A percentile compares a stretch with the other conserved stretches of the same genome.
phyloP scores from a whole-genome alignment of 148 eudicot genomes.

The Vaccinium vitisidaea region DNA sequence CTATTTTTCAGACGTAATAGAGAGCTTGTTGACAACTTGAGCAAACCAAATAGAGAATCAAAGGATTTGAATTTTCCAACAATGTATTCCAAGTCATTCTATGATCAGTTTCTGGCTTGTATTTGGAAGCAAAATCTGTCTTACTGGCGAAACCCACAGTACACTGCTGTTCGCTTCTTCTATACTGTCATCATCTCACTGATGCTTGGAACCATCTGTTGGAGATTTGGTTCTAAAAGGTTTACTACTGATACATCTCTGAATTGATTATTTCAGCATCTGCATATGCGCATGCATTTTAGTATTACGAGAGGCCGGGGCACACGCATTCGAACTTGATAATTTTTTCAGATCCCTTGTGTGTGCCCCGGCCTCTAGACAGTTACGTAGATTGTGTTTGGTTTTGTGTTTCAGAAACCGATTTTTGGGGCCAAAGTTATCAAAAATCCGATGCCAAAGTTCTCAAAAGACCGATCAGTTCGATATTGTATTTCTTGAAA shows the following conservation, averaged over 20 bases:
- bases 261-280: neutral
- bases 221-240: conserved; percentile 97
- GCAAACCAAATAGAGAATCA: conserved; percentile 62
- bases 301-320: no score
- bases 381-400: no score
- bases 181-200: conserved; percentile 86
- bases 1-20: conserved; percentile 59
- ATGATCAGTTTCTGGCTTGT: conserved; percentile 73
- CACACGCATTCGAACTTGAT: no score
- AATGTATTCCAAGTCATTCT: conserved; percentile 61
- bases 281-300: neutral
- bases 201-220: conserved; percentile 97
- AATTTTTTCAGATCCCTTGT: no score
- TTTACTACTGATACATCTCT: conserved; percentile 15
- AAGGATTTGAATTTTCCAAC: conserved; percentile 82
- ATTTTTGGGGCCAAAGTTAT: no score
- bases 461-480: no score
- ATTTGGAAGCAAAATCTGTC: conserved; percentile 96
- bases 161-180: conserved; percentile 98
- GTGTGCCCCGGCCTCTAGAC: no score
- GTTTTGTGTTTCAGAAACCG: no score
- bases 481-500: no score
- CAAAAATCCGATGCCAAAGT: no score
- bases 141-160: conserved; percentile 97
- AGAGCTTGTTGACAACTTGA: conserved; percentile 77